Conservation (phyloP, 352 stramenopile genomes). For the Phytopythium kandeliae region DNA sequence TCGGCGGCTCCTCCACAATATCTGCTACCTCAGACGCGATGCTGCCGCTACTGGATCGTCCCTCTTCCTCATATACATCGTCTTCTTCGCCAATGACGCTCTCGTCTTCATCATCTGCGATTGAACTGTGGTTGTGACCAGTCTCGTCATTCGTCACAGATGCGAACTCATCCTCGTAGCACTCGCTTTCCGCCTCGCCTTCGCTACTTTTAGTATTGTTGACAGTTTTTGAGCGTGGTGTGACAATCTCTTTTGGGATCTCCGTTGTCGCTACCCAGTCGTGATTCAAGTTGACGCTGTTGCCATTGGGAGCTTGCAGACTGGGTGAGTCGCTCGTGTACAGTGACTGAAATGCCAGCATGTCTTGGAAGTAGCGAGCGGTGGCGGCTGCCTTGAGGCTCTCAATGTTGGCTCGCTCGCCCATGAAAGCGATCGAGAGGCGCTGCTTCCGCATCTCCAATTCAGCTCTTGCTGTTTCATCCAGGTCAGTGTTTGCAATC, state of each 20-base stretch:
- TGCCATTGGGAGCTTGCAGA: neutral
- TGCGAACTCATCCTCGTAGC: conserved; percentile 42
- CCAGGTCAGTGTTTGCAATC: conserved; percentile 1
- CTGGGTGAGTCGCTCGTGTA: neutral
- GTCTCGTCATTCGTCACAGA: conserved; percentile 13
- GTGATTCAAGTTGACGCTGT: neutral
- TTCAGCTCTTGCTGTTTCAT: conserved; percentile 8
- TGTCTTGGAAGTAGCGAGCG: conserved; percentile 58
- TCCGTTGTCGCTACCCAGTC: neutral
- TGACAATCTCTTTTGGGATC: neutral
- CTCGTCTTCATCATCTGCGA: neutral
- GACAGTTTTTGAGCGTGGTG: neutral
- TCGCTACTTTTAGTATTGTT: neutral
- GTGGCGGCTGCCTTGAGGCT: conserved; percentile 45
- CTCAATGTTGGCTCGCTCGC: conserved; percentile 47
- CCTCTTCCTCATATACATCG: neutral
- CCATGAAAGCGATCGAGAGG: conserved; percentile 34
- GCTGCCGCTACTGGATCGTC: neutral
- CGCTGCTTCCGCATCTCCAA: conserved; percentile 25
- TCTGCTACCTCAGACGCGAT: neutral
- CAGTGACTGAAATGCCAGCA: conserved; percentile 47
- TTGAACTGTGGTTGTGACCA: neutral
- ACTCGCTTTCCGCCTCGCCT: neutral
- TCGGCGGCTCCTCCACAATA: neutral
- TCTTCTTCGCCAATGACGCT: neutral